Base-by-base conservation (phyloP, 2,329 filamentous ascomycete genomes). In the Pseudopithomyces chartarum region DNA sequence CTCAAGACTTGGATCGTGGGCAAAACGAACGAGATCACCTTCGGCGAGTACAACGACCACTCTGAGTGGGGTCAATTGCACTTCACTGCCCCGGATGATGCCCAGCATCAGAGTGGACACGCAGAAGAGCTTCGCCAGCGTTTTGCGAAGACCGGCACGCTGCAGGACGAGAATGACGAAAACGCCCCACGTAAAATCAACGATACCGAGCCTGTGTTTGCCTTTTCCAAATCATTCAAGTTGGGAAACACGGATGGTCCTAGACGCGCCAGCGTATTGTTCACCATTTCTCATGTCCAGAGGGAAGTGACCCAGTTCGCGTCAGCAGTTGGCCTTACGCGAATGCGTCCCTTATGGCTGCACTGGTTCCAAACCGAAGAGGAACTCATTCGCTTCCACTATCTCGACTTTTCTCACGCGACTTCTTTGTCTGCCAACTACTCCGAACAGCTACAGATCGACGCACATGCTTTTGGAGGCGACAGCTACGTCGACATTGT, bases 31-130 rank as follows among this genome's bases (percentile, higher is more conserved):
- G 85, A 94, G 73, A 81, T 89, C 71, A 79, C 90, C n/a, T 84
- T 95, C 52, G 90, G 89, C 0, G 92, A 96, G 73, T 68, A 83
- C 54, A 77, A 77, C 42, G 92, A 96, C 66, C 88, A 88, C 42
- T 85, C 89, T 1, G 91, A 96, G 83, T 96, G 92, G 92, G 92
- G 92, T 3, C 89, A 87, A 26, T 75, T 96, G 55, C 85, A 91
- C 74, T 91, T 96, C 70, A 89, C 89, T 20, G 91, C 82, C 1
- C 90, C 91, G 20, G 78, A 81, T 42, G 83, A 88, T 68, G 85
- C 85, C 17, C 80, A 84, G 23, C 88, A 93, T 69, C 87, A 94
- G 75, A 85, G 85, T 60, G 91, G 90, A 29, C 87, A 86, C 19
- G 90, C 91, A 6, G 82, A 80, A 2, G 59, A 81, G 8, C 78